Evolutionary conservation across 768 basidiomycete species (phyloP), one percentile per base, ranked within the genome.

Genomic region (Pluteus cervinus): DNA sequence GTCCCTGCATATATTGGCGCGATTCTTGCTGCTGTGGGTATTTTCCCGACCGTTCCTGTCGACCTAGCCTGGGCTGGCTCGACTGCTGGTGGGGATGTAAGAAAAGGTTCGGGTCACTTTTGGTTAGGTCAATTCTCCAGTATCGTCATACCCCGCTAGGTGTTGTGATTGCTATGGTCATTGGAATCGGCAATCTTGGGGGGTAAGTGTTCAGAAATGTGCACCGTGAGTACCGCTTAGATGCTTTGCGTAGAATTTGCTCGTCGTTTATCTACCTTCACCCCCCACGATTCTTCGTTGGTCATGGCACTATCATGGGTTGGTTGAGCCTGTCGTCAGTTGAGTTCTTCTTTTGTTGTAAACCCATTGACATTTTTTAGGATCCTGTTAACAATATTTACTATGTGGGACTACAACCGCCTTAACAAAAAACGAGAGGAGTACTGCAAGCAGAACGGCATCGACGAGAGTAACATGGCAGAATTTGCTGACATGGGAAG

Each of bases 111-210:
- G 36, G 12, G 24, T 11, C 21, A 10, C 24, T 22, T 1, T 17
- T 10, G 3, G n/a, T n/a, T n/a, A n/a, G n/a, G n/a, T n/a, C n/a
- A n/a, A n/a, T n/a, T n/a, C n/a, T n/a, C n/a, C n/a, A n/a, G n/a
- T n/a, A n/a, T n/a, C n/a, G n/a, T n/a, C n/a, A 20, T 29, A 29
- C 26, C 5, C 24, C 24, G 29, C 12, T 24, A 51, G 50, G 57
- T 42, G 57, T 77, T 9, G 62, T 65, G 9, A 43, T 78, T 24
- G 79, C 71, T 4, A 64, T 74, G 60, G 66, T 78, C 12, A 68
- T 73, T 36, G 73, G 73, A 18, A 25, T 72, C 7, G 76, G 72
- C 14, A 80, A 79, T 41, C 54, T 79, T 7, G 76, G 76, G 39
- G 66, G 63, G 61, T 57, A 23, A 38, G 52, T 45, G 28, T 7